Evolutionary conservation across 2,329 filamentous ascomycete genomes (phyloP).

Genomic region (Rosellinia necatrix): DNA sequence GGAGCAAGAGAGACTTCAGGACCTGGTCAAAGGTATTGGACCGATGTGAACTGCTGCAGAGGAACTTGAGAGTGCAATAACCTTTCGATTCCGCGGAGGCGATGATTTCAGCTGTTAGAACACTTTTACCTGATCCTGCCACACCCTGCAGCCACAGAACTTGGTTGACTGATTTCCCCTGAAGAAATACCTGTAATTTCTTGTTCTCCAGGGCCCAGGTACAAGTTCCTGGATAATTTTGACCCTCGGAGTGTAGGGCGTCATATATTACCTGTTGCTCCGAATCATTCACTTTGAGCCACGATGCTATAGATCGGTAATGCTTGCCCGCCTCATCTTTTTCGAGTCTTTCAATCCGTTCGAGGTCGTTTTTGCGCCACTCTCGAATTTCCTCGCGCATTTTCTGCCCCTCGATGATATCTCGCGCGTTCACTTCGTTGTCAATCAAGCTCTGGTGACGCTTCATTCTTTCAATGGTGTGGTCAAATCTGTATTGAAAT

Average conservation of each 20-base stretch:
- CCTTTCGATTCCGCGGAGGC: not conserved
- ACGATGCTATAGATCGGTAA: conserved; percentile 35
- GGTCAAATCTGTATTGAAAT: conserved; percentile 42
- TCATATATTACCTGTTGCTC: conserved; percentile 41
- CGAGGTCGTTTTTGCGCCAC: conserved; percentile 34
- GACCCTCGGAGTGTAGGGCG: conserved; percentile 29
- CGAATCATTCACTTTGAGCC: conserved; percentile 40
- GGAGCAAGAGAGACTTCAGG: not conserved
- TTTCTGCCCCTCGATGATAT: conserved; percentile 35
- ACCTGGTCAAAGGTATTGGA: conserved; percentile 4
- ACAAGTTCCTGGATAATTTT: conserved; percentile 40
- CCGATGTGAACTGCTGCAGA: not conserved
- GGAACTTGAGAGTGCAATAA: not conserved
- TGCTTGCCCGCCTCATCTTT: conserved; percentile 33
- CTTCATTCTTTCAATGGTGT: conserved; percentile 42
- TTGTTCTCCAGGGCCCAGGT: conserved; percentile 40
- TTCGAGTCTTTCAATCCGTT: conserved; percentile 29
- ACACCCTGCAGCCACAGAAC: conserved; percentile 2
- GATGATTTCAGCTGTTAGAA: not conserved
- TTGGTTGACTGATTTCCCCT: not conserved
- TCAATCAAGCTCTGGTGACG: conserved; percentile 41
- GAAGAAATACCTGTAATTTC: conserved; percentile 26
- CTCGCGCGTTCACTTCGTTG: conserved; percentile 37
- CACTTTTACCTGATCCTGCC: conserved; percentile 1
- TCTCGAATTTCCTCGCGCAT: conserved; percentile 32